Percentiles rank a stretch among this genome's conserved stretches.
Evolutionary conservation across 139 green algal species (phyloP).

Genomic region (Chlorella sp.): DNA sequence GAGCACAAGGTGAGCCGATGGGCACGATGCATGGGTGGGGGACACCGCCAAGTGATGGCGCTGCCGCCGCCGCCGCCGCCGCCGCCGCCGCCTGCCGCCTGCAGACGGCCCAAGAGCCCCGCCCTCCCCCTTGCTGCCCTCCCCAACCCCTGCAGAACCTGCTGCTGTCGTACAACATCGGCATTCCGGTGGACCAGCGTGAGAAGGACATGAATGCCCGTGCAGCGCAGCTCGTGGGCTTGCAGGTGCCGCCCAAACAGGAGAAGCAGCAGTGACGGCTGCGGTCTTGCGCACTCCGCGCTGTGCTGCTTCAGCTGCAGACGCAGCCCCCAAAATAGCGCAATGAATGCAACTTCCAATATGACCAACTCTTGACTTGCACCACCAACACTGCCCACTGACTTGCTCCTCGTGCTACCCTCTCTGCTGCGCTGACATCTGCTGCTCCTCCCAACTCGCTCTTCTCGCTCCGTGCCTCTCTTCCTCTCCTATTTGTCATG

Average conservation of each 20-base stretch:
- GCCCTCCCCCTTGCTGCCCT: too few species aligned
- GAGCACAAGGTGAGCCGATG: slow-evolving; percentile 45
- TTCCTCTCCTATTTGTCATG: too few species aligned
- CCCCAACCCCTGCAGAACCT: slow-evolving; percentile 55
- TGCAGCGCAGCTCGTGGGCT: slow-evolving; percentile 48
- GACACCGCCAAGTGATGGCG: not conserved
- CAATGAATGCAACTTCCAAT: too few species aligned
- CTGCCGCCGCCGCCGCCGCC: not conserved
- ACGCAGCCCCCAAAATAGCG: too few species aligned
- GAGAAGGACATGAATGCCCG: slow-evolving; percentile 48
- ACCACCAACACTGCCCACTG: too few species aligned
- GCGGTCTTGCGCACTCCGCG: too few species aligned
- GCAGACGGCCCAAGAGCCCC: not conserved
- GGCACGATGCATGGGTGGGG: not conserved
- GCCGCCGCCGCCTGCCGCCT: not conserved
- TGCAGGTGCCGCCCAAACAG: slow-evolving; percentile 43
- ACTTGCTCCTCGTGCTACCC: too few species aligned
- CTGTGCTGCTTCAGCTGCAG: too few species aligned
- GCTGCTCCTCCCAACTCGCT: too few species aligned
- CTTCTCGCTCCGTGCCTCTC: too few species aligned
- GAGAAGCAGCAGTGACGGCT: not conserved
- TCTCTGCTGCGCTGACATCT: too few species aligned
- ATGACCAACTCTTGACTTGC: too few species aligned
- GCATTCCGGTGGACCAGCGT: slow-evolving; percentile 50
- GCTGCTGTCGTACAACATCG: slow-evolving; percentile 70